Evolutionary conservation across 1,284 basidiomycete genomes (phyloP).

Genomic region (Rhodotorula sp.): DNA sequence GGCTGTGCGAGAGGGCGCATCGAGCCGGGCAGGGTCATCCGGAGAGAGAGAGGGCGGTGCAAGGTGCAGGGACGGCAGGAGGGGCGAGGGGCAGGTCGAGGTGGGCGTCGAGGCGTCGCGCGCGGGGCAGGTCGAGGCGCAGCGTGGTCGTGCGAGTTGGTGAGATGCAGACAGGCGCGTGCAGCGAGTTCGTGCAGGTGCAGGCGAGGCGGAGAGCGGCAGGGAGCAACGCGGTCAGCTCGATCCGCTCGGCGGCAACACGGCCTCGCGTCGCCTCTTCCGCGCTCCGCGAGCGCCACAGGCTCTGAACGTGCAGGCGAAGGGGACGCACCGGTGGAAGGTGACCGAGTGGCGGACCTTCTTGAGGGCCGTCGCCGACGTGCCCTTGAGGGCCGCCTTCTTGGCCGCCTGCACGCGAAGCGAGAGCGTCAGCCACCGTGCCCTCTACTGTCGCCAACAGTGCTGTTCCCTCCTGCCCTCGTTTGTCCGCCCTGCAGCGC

Average conservation of each 20-base stretch:
- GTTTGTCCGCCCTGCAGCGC: background rate
- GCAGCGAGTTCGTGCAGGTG: background rate
- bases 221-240: conserved; percentile 4
- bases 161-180: background rate
- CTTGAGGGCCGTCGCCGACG: conserved; percentile 70
- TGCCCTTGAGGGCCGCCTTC: conserved; percentile 93
- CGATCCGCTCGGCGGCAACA: background rate
- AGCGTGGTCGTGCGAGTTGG: background rate
- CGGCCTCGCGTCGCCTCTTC: background rate
- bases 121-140: no score
- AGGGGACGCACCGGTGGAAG: conserved; percentile 70
- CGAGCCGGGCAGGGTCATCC: background rate
- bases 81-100: background rate
- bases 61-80: background rate
- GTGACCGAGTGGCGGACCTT: conserved; percentile 84
- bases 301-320: background rate
- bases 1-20: conserved; percentile 50
- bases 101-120: background rate
- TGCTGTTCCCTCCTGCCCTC: background rate
- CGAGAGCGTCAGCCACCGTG: conserved; percentile 2
- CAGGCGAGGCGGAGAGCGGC: background rate
- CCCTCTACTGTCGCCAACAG: background rate
- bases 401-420: conserved; percentile 83
- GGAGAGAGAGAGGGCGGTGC: background rate
- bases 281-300: background rate